Percentiles rank a stretch among this genome's conserved stretches.
phyloP scores from a whole-genome alignment of 306 rosid genomes.

The Cucurbita moschata region DNA sequence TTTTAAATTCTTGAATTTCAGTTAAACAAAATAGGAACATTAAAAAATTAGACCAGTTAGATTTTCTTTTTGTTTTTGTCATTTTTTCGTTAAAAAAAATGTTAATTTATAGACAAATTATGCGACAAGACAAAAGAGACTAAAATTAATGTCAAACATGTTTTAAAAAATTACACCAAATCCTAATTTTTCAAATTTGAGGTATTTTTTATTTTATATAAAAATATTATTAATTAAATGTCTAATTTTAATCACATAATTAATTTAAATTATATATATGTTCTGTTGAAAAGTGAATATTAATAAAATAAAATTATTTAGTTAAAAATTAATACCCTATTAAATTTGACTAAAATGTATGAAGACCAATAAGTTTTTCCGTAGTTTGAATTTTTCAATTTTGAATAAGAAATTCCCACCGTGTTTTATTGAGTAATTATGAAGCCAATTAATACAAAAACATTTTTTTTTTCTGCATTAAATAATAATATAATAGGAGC shows the following conservation, averaged over 20 bases:
- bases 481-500: neutral
- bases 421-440: neutral
- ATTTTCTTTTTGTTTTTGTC: neutral
- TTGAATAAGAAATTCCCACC: neutral
- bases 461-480: neutral
- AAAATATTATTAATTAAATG: neutral
- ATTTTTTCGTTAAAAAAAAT: neutral
- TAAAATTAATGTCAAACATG: no score
- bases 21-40: neutral
- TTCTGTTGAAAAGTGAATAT: no score
- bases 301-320: no score
- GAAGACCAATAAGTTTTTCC: neutral
- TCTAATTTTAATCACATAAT: no score
- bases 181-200: no score
- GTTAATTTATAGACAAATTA: no score
- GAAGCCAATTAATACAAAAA: neutral
- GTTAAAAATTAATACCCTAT: neutral
- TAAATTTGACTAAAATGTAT: neutral
- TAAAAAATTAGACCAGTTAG: neutral
- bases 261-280: no score
- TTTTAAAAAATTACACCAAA: no score
- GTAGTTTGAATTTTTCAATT: neutral
- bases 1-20: neutral
- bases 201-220: neutral
- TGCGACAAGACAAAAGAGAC: no score